Evolutionary conservation across 306 rosid species (phyloP), one percentile per base, ranked within the genome.

Genomic region (Cucurbita pepo): DNA sequence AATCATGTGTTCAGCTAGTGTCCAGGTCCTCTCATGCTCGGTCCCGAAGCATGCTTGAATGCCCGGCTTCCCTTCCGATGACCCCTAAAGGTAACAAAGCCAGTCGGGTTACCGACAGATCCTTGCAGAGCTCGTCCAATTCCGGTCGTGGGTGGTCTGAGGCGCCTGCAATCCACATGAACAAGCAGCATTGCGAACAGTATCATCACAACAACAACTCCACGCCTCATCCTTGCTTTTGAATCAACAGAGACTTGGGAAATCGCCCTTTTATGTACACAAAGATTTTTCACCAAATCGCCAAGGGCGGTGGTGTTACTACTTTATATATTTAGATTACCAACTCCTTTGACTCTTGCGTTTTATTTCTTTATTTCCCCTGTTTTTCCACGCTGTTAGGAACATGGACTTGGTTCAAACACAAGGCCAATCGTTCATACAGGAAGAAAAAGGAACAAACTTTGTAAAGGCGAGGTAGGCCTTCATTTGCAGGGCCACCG

Each of bases 11-110:
- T 69, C n/a, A 22, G 8, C 76, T 56, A 73, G 54, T 73, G 76
- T 19, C 76, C 76, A 13, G 67, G 76, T 30, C 76, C 67, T 73
- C 66, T 73, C n/a, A 16, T 73, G 44, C 77, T 73, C 1, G 77
- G 77, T 6, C 77, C 77, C 4, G 77, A 56, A 22, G 77, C 57
- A 44, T 56, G 66, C 77, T 73, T 73, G 34, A 57, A 73, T 13
- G 69, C 43, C 55, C 50, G 45, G 13, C 77, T 43, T 30, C 77
- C 62, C 47, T 19, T 51, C 34, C 3, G 34, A 22, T 18, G 10
- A 16, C 16, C 65, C 3, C 14, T 4, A 7, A 13, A 36, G 19
- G 40, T n/a, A 72, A 40, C 16, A 11, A 41, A 3, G 51, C 7
- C 51, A 12, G 4, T 40, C 12, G 19, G 0, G n/a, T 72, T 13